Conservation (phyloP, 2,329 filamentous ascomycete species). For the Epichloe aotearoae region DNA sequence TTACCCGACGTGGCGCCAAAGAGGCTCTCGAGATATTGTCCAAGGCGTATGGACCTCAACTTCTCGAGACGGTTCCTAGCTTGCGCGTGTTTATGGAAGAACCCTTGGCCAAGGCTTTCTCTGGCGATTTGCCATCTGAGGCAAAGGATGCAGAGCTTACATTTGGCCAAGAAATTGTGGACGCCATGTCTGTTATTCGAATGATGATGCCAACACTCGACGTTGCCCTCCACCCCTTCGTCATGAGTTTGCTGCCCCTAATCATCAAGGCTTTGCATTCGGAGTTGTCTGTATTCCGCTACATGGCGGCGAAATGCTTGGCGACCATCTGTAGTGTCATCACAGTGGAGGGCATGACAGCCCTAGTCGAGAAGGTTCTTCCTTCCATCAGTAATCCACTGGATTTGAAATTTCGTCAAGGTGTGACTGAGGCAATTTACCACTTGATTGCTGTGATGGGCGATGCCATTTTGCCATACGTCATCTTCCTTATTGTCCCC, state of each 20-base stretch:
- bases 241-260: conserved; percentile 71
- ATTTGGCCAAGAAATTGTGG: conserved; percentile 83
- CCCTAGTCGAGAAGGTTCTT: conserved; percentile 82
- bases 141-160: conserved; percentile 60
- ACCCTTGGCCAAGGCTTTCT: conserved; percentile 64
- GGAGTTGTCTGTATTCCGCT: conserved; percentile 80
- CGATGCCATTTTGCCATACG: conserved; percentile 87
- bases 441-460: conserved; percentile 98
- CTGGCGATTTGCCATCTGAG: conserved; percentile 54
- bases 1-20: conserved; percentile 86
- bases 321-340: conserved; percentile 97
- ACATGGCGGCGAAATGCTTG: conserved; percentile 93
- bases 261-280: conserved; percentile 82
- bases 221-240: conserved; percentile 58
- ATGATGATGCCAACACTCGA: conserved; percentile 89
- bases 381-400: conserved; percentile 84
- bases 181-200: conserved; percentile 83
- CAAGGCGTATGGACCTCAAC: conserved; percentile 58
- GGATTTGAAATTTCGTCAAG: conserved; percentile 80
- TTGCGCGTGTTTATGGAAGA: conserved; percentile 69
- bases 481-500: conserved; percentile 96
- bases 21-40: conserved; percentile 85
- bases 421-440: conserved; percentile 89
- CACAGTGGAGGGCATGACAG: conserved; percentile 88
- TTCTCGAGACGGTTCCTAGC: conserved; percentile 77